Conservation (phyloP, 305 asterid species). For the Fraxinus angustifolia region DNA sequence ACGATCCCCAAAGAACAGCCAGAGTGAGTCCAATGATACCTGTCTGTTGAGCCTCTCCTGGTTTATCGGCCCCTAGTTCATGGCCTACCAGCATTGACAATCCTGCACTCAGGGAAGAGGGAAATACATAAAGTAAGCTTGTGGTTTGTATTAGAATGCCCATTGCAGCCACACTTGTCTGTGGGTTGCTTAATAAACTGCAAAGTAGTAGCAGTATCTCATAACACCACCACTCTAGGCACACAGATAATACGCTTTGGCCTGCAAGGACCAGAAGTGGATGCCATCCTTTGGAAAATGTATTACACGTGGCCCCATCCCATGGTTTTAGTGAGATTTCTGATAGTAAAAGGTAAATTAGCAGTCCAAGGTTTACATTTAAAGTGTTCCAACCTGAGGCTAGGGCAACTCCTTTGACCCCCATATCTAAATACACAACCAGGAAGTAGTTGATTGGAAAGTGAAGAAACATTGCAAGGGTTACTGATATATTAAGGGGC, state of each 20-base stretch:
- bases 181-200: constrained; percentile 44
- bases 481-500: constrained; percentile 43
- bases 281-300: constrained; percentile 39
- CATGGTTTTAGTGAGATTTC: constrained; percentile 39
- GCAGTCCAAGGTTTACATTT: constrained; percentile 36
- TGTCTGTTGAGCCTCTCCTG: constrained; percentile 42
- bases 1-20: constrained; percentile 43
- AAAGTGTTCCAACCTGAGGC: constrained; percentile 51
- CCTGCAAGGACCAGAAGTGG: constrained; percentile 41
- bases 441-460: constrained; percentile 48
- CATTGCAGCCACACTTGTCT: constrained; percentile 53
- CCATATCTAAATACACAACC: constrained; percentile 35
- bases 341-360: constrained; percentile 32
- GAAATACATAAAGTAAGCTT: constrained; percentile 51
- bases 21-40: constrained; percentile 36
- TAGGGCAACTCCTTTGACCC: constrained; percentile 52
- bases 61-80: constrained; percentile 58
- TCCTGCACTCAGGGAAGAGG: constrained; percentile 49
- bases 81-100: constrained; percentile 53
- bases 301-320: constrained; percentile 29
- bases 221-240: constrained; percentile 71
- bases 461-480: constrained; percentile 45
- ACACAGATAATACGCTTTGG: constrained; percentile 49
- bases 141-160: constrained; percentile 55
- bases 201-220: constrained; percentile 51